Conservation (phyloP, 441 rosid species). For the Gossypium aridum region DNA sequence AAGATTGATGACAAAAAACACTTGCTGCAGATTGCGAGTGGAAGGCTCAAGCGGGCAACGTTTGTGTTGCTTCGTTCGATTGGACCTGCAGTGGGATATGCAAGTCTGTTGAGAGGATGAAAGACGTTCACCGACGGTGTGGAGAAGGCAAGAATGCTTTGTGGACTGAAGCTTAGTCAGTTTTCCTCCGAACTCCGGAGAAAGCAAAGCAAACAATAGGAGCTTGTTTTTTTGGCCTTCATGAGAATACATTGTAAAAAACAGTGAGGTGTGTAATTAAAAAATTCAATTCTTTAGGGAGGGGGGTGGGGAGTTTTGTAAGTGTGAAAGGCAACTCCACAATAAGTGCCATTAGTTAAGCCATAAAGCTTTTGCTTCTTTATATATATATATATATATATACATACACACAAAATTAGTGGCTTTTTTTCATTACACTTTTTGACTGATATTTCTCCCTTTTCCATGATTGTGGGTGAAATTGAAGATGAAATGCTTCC, state of each 20-base stretch:
- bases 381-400: neutral
- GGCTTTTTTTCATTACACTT: conserved; percentile 8
- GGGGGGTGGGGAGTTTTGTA: conserved; percentile 21
- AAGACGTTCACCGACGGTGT: conserved; percentile 39
- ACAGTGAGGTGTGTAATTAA: conserved; percentile 20
- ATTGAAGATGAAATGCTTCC: neutral
- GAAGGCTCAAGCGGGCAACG: conserved; percentile 42
- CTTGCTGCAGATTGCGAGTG: conserved; percentile 36
- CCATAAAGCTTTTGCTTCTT: conserved; percentile 8
- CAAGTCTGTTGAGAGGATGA: conserved; percentile 39
- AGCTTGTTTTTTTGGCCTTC: neutral
- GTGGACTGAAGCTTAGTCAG: conserved; percentile 22
- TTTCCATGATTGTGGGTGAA: conserved; percentile 14
- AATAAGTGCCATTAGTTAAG: conserved; percentile 26
- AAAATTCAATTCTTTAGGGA: conserved; percentile 32
- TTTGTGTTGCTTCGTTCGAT: conserved; percentile 41
- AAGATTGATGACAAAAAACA: neutral
- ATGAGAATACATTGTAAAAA: conserved; percentile 10
- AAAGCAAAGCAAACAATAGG: conserved; percentile 16
- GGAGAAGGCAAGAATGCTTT: conserved; percentile 39
- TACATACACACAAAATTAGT: conserved; percentile 3
- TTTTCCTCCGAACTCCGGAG: conserved; percentile 31
- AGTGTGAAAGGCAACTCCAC: conserved; percentile 23
- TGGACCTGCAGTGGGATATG: conserved; percentile 47
- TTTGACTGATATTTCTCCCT: neutral